These are phyloP conservation scores for Phycomyces nitens DNA, from an alignment of 192 early-diverging fungal species.

Conservation along the genomic window DNA sequence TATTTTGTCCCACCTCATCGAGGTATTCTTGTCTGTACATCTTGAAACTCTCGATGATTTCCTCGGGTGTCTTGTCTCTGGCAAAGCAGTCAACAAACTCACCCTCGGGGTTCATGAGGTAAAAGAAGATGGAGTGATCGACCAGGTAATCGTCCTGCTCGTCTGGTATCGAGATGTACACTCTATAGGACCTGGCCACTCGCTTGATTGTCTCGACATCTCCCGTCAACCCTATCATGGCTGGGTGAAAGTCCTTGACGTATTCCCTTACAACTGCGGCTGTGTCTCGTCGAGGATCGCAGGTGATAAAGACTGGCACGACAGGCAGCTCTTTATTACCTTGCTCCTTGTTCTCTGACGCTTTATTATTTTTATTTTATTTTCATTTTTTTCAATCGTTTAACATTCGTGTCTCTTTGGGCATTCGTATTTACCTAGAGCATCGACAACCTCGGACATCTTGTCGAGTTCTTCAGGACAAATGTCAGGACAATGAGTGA, in stretches of 20 bases:
- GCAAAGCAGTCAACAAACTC: constrained; percentile 88
- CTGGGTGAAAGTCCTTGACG: constrained; percentile 85
- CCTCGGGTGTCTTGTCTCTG: constrained; percentile 64
- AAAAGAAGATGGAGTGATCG: constrained; percentile 98
- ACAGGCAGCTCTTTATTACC: constrained; percentile 34
- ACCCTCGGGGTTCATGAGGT: constrained; percentile 89
- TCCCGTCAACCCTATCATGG: constrained; percentile 91
- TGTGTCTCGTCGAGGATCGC: constrained; percentile 93
- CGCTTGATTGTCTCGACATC: constrained; percentile 75
- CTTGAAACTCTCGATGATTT: constrained; percentile 54
- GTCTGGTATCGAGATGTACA: constrained; percentile 93
- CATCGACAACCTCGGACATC: constrained; percentile 85
- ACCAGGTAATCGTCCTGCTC: constrained; percentile 90
- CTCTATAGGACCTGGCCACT: constrained; percentile 85
- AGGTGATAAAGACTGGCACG: constrained; percentile 90
- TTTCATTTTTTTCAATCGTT: too few relatives aligned
- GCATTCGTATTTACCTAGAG: too few relatives aligned
- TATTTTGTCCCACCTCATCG: too few relatives aligned
- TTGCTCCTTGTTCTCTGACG: not conserved
- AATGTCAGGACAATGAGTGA: constrained; percentile 98
- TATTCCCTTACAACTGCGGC: constrained; percentile 75
- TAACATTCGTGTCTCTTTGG: too few relatives aligned
- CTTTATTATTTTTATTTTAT: constrained; percentile 16
- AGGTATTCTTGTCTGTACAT: constrained; percentile 38
- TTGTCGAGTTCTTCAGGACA: constrained; percentile 98